Conservation (phyloP, 2,329 filamentous ascomycete genomes). For the Penicillium verrucosum region DNA sequence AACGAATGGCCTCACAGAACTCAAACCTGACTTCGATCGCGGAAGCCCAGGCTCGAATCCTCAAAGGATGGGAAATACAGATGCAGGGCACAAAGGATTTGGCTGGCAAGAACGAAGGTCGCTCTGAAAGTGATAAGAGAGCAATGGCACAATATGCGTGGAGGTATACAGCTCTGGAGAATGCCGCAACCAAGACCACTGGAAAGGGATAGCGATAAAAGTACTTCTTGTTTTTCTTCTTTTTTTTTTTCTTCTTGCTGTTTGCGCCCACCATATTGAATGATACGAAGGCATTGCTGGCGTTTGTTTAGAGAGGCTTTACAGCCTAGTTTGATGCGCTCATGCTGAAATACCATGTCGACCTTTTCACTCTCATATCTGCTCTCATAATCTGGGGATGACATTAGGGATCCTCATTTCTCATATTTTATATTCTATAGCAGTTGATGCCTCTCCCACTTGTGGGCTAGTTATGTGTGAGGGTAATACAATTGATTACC, state of each 20-base stretch:
- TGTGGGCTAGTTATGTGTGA: neutral
- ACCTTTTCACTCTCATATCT: neutral
- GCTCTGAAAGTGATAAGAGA: constrained; percentile 31
- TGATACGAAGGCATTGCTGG: constrained; percentile 23
- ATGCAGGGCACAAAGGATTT: constrained; percentile 35
- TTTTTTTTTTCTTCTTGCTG: neutral
- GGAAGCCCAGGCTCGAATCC: constrained; percentile 33
- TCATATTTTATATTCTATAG: no score
- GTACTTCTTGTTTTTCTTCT: neutral
- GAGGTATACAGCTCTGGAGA: constrained; percentile 35
- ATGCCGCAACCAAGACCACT: constrained; percentile 28
- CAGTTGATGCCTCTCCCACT: neutral
- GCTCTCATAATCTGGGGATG: neutral
- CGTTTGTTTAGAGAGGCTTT: constrained; percentile 26
- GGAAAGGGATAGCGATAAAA: constrained; percentile 10
- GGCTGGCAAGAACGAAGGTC: constrained; percentile 30
- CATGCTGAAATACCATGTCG: neutral
- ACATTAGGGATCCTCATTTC: neutral
- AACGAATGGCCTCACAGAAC: constrained; percentile 32
- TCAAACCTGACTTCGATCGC: constrained; percentile 34
- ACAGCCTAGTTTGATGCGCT: neutral
- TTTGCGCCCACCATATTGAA: constrained; percentile 8
- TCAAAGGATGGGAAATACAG: constrained; percentile 37
- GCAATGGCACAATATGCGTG: constrained; percentile 36
- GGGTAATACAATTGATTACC: neutral